Percentiles rank a stretch among this genome's conserved stretches.
Evolutionary conservation across 495 filamentous ascomycete species (phyloP).

Genomic region (Echria macrotheca): DNA sequence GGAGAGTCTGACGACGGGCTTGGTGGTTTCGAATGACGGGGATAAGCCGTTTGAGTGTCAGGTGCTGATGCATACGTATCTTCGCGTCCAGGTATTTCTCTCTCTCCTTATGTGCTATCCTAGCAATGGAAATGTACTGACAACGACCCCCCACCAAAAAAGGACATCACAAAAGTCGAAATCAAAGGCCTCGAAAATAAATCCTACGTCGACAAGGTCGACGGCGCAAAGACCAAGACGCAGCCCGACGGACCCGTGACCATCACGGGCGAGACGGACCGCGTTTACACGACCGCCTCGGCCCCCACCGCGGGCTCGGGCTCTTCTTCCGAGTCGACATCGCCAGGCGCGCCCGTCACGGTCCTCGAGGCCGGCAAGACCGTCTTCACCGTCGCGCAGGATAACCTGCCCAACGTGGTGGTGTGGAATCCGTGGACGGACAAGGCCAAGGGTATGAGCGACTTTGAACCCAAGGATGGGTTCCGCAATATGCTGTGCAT

Average conservation of each 20-base stretch:
- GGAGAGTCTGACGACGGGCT: slow-evolving; percentile 69
- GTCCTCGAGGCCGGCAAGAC: slow-evolving; percentile 57
- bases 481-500: slow-evolving; percentile 92
- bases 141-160: too few relatives aligned
- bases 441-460: slow-evolving; percentile 72
- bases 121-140: too few relatives aligned
- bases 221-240: slow-evolving; percentile 48
- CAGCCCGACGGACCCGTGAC: slow-evolving; percentile 50
- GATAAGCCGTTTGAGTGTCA: slow-evolving; percentile 80
- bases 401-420: slow-evolving; percentile 78
- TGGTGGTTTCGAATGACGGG: slow-evolving; percentile 86
- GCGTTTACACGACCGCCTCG: slow-evolving; percentile 49
- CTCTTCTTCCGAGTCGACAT: too few relatives aligned
- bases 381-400: slow-evolving; percentile 65
- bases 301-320: too few relatives aligned
- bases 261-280: slow-evolving; percentile 74
- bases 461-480: slow-evolving; percentile 85
- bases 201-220: slow-evolving; percentile 77
- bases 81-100: slow-evolving; percentile 64
- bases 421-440: slow-evolving; percentile 98
- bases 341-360: slow-evolving; percentile 54
- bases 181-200: slow-evolving; percentile 68
- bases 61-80: slow-evolving; percentile 86
- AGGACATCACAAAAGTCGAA: slow-evolving; percentile 69
- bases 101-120: too few relatives aligned